Percentiles rank a stretch among this genome's conserved stretches.
Evolutionary conservation across 2,329 filamentous ascomycete genomes (phyloP).

Genomic region (Phialocephala subalpina): DNA sequence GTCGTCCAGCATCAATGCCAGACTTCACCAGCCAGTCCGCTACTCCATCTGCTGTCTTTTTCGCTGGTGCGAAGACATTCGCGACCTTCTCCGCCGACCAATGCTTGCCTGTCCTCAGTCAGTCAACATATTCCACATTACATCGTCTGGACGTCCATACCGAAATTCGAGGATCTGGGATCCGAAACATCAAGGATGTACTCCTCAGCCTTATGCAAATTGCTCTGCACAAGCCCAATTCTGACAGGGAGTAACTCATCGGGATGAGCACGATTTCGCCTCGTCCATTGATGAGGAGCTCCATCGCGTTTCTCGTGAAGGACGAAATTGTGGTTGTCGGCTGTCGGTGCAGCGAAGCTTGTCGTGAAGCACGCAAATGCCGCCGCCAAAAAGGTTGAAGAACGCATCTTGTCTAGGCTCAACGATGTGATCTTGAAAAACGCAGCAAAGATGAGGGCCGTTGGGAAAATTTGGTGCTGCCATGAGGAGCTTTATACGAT

Average conservation of each 20-base stretch:
- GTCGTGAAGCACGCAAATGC: background rate
- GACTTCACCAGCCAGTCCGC: slow-evolving; percentile 58
- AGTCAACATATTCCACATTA: background rate
- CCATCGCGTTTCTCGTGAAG: slow-evolving; percentile 18
- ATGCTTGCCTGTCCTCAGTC: slow-evolving; percentile 40
- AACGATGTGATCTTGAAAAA: background rate
- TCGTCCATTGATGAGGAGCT: slow-evolving; percentile 15
- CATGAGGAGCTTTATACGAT: background rate
- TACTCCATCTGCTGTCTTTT: slow-evolving; percentile 56
- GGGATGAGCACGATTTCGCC: slow-evolving; percentile 6
- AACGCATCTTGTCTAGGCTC: slow-evolving; percentile 8
- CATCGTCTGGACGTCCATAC: slow-evolving; percentile 21
- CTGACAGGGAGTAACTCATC: slow-evolving; percentile 8
- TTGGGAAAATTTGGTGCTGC: background rate
- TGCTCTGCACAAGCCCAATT: slow-evolving; percentile 54
- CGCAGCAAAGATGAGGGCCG: background rate
- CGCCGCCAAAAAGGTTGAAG: slow-evolving; percentile 10
- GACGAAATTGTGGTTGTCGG: slow-evolving; percentile 5
- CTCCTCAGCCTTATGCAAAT: slow-evolving; percentile 52
- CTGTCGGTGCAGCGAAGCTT: slow-evolving; percentile 6
- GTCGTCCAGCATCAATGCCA: slow-evolving; percentile 56
- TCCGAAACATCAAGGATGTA: slow-evolving; percentile 50
- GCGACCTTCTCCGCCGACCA: slow-evolving; percentile 45
- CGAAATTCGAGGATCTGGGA: slow-evolving; percentile 46
- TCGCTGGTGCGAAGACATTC: slow-evolving; percentile 52